Conservation (phyloP, 2,329 filamentous ascomycete species). For the Nemania sp. region DNA sequence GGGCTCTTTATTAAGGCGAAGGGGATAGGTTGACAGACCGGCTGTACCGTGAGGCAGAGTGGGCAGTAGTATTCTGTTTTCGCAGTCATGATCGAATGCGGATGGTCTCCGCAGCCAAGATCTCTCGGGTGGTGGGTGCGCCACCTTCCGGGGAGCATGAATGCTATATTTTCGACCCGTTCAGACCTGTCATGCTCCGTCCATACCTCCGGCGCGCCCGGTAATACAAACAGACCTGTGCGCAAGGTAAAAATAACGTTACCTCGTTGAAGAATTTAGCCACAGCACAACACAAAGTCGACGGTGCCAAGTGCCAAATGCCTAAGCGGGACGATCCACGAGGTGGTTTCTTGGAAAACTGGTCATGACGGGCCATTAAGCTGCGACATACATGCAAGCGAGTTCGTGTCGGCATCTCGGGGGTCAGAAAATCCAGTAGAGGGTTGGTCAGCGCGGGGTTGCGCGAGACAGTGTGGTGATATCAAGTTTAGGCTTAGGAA, state of each 20-base stretch:
- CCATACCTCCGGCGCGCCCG: constrained; percentile 18
- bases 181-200: constrained; percentile 28
- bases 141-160: constrained; percentile 9
- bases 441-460: constrained; percentile 35
- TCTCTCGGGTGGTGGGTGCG: constrained; percentile 14
- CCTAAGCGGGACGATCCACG: neutral
- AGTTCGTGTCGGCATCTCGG: constrained; percentile 37
- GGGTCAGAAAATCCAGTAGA: constrained; percentile 24
- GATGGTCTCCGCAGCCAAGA: constrained; percentile 24
- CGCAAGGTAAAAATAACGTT: constrained; percentile 16
- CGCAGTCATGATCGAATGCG: constrained; percentile 1
- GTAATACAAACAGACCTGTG: constrained; percentile 7
- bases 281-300: constrained; percentile 10
- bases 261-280: constrained; percentile 25
- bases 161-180: constrained; percentile 9
- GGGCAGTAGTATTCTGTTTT: constrained; percentile 17
- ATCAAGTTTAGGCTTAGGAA: constrained; percentile 9
- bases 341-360: constrained; percentile 7
- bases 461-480: constrained; percentile 32
- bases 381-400: constrained; percentile 39
- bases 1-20: constrained; percentile 18
- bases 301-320: constrained; percentile 24
- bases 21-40: constrained; percentile 29
- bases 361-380: constrained; percentile 17
- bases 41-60: constrained; percentile 38